Evolutionary conservation across 129 eudicot genomes (phyloP), one percentile per base, ranked within the genome.

Genomic region (Centrapalus pauciflorus): DNA sequence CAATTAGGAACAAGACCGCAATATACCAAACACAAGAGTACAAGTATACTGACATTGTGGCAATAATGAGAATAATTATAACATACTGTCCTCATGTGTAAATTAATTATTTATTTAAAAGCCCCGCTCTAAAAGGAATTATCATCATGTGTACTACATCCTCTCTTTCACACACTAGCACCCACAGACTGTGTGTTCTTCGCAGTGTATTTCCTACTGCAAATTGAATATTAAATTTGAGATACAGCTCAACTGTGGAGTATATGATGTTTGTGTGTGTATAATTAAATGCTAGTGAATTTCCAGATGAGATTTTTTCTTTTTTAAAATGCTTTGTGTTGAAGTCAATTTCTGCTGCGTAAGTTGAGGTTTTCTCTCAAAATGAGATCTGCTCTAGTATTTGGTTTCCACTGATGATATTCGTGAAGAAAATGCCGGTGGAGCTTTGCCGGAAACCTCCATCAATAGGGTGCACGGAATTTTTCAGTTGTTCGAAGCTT

Each of bases 231-330:
- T 57, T 56, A 56, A 57, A 66, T 66, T 25, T 28, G 25, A 21
- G 33, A 75, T 75, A 59, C 79, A 75, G 74, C 79, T 75, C 79
- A 75, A 75, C 66, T 75, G 54, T 57, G 74, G 65, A 64, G 65
- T 62, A 72, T 72, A 51, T 51, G 21, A 57, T 63, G 72, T 73
- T 28, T 21, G 32, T 28, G 27, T 73, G 59, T 57, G 51, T 40
- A 28, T 64, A 64, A 73, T 64, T 49, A 32, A 71, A 71, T 48
- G 69, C 68, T 60, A n/a, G 4, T 60, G 49, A 48, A 34, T 71
- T 48, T 34, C 16, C 63, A 37, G 43, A 30, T 52, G 65, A 41
- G 40, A 55, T 56, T 55, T 43, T 58, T 65, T 55, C 20, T 9
- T 51, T 28, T 66, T 52, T 65, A 65, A n/a, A 74, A 74, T 55